Base-by-base conservation (phyloP, 345 rosid genomes). In the Firmiana major region DNA sequence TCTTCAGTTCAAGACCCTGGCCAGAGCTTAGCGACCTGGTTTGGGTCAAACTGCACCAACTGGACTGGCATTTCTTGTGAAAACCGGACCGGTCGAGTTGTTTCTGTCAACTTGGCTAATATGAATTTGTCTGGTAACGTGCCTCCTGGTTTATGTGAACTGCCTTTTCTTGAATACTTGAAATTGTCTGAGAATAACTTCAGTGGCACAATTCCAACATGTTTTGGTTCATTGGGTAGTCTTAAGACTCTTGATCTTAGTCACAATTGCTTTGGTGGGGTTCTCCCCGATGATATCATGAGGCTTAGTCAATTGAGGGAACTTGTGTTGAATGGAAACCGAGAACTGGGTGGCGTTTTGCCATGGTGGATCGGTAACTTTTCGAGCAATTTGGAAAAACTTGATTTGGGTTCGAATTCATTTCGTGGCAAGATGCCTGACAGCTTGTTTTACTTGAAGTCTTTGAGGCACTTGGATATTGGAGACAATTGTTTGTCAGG, bases 51-150 rank as follows among this genome's bases (percentile, higher is more conserved):
- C n/a, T 94, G 96, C 85, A 79, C 88, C 15, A 85, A 79, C 83
- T 94, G 98, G 98, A 86, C 92, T 4, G 95, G 98, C 51, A 24
- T 93, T 73, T 9, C 84, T 79, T 94, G 98, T 66, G 85, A 88
- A 3, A 83, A 77, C 75, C 85, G 48, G 82, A 81, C 87, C 9
- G 94, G 98, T 21, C 84, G 74, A 76, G 98, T 88, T 53, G 21
- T 91, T 21, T 89, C 94, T 0, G 75, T 94, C 12, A 83, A 88
- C 89, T 79, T 94, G 75, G 81, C 88, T 36, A 71, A 22, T 67
- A 77, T 84, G 84, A 90, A 79, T 82, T 72, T 93, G 81, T 88
- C 95, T 2, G 94, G 97, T n/a, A 82, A 82, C 49, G 58, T 91
- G 79, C 90, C 83, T 75, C 89, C 85, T 76, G 80, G 81, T 59